Conservation (phyloP, 306 rosid species). For the Parietaria judaica region DNA sequence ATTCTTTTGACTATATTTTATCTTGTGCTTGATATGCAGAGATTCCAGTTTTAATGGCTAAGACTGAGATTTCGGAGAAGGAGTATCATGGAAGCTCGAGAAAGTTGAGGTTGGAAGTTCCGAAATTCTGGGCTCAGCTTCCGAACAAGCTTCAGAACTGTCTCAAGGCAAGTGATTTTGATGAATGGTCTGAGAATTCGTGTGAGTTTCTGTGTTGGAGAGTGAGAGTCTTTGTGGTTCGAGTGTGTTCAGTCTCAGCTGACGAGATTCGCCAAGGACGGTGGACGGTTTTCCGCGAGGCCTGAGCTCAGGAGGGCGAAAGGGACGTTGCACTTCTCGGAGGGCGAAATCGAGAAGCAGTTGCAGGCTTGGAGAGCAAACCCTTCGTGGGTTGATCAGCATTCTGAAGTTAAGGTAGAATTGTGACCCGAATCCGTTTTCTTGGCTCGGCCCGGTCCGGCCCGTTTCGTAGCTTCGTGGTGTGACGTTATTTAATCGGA, state of each 20-base stretch:
- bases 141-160: conserved; percentile 57
- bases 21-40: neutral
- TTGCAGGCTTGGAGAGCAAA: conserved; percentile 80
- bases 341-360: conserved; percentile 71
- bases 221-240: neutral
- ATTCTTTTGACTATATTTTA: neutral
- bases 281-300: conserved; percentile 26
- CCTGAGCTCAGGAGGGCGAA: conserved; percentile 27
- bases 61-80: conserved; percentile 36
- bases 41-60: conserved; percentile 38
- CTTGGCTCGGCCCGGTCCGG: too few relatives aligned
- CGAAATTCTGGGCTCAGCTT: conserved; percentile 54
- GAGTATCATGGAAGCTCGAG: conserved; percentile 30
- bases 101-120: conserved; percentile 38
- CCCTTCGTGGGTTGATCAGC: conserved; percentile 75
- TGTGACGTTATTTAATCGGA: too few relatives aligned
- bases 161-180: conserved; percentile 47
- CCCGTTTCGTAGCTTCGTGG: too few relatives aligned
- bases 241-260: conserved; percentile 47
- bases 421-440: too few relatives aligned
- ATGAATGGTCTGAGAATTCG: neutral
- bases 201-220: too few relatives aligned
- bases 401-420: conserved; percentile 61
- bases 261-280: conserved; percentile 44
- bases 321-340: conserved; percentile 31